Evolutionary conservation across 2,329 filamentous ascomycete genomes (phyloP).

Genomic region (Alternaria sp.): DNA sequence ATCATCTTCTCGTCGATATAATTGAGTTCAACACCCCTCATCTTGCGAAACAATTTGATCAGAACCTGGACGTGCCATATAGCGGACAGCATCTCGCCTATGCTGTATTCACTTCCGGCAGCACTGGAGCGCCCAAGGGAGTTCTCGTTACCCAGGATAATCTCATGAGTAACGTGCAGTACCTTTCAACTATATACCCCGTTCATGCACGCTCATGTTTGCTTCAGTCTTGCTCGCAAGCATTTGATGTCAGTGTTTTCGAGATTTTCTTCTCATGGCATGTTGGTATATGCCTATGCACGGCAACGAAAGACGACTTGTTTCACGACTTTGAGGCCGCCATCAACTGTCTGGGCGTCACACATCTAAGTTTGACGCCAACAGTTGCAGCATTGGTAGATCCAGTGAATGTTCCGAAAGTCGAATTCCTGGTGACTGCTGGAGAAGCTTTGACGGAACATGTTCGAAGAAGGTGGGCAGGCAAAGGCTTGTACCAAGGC

Average conservation of each 20-base stretch:
- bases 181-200: constrained; percentile 71
- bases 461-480: constrained; percentile 73
- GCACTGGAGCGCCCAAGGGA: constrained; percentile 80
- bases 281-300: constrained; percentile 78
- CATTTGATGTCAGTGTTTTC: constrained; percentile 87
- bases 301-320: constrained; percentile 74
- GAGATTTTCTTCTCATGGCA: constrained; percentile 89
- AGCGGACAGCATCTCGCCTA: constrained; percentile 68
- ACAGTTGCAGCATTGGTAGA: constrained; percentile 80
- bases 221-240: constrained; percentile 82
- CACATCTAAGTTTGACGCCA: constrained; percentile 84
- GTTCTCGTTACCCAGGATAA: constrained; percentile 78
- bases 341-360: constrained; percentile 69
- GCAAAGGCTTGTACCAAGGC: constrained; percentile 71
- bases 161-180: constrained; percentile 75
- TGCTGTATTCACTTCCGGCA: constrained; percentile 83
- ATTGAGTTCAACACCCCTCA: constrained; percentile 43
- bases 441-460: constrained; percentile 79
- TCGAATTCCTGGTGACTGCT: constrained; percentile 79
- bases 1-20: constrained; percentile 12
- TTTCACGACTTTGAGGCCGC: constrained; percentile 74
- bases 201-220: constrained; percentile 62
- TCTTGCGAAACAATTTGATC: constrained; percentile 35
- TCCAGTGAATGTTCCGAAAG: constrained; percentile 70
- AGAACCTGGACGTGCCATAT: constrained; percentile 48